These are phyloP conservation scores for Puccinia novopanici DNA, from an alignment of 1,284 basidiomycete genomes.

Conservation along the genomic window DNA sequence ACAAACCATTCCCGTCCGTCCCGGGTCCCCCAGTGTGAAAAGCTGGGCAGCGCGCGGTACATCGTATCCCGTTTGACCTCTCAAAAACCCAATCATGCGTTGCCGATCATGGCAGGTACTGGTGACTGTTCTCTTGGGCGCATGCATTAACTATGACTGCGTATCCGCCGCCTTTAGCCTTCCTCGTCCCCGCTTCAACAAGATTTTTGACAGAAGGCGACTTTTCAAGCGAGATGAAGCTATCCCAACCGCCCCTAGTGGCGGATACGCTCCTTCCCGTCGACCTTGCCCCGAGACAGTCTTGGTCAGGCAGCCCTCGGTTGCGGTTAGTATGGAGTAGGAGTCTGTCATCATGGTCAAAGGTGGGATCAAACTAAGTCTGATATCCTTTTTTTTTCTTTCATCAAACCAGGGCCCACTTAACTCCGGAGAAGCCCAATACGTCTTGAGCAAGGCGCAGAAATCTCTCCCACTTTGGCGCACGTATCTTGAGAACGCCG, in stretches of 20 bases:
- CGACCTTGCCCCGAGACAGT: conserved; percentile 42
- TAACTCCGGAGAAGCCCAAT: conserved; percentile 38
- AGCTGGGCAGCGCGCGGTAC: not conserved
- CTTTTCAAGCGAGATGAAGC: conserved; percentile 49
- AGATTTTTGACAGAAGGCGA: conserved; percentile 16
- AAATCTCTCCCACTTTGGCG: conserved; percentile 50
- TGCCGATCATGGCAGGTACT: conserved; percentile 35
- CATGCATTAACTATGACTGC: conserved; percentile 1
- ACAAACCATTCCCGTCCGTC: not conserved
- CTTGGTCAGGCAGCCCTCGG: conserved; percentile 40
- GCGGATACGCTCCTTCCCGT: conserved; percentile 48
- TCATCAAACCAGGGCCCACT: conserved; percentile 28
- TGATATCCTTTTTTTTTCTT: not conserved
- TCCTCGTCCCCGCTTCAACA: conserved; percentile 6
- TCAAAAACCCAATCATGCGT: conserved; percentile 17
- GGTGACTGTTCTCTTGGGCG: conserved; percentile 15
- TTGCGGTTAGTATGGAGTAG: conserved; percentile 21
- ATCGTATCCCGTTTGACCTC: not conserved
- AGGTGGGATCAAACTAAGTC: not conserved
- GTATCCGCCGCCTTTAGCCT: conserved; percentile 21
- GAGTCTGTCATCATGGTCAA: not conserved
- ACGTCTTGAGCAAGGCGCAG: conserved; percentile 28
- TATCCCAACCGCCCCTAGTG: conserved; percentile 48
- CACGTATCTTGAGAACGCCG: conserved; percentile 36
- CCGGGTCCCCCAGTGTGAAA: not conserved